Evolutionary conservation across 768 basidiomycete genomes (phyloP).

Genomic region (Polyporus arcularius): DNA sequence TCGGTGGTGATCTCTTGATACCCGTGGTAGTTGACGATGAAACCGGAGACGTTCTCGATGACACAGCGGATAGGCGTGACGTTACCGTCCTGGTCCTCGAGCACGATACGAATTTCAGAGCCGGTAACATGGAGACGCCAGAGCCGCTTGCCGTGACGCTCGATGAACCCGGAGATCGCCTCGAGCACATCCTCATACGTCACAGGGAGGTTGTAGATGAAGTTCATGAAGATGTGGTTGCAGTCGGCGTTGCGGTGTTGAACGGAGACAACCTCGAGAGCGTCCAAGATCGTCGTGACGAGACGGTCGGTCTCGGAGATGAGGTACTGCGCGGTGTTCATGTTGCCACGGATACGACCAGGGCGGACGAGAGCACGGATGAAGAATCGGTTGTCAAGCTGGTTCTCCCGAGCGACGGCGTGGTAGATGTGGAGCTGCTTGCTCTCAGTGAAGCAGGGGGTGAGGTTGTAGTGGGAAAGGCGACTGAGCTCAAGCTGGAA

Average conservation of each 20-base stretch:
- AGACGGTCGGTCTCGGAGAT: constrained; percentile 98
- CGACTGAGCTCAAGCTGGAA: constrained; percentile 98
- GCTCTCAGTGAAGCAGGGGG: constrained; percentile 94
- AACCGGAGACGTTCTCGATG: constrained; percentile 98
- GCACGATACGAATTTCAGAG: constrained; percentile 92
- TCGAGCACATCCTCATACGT: constrained; percentile 96
- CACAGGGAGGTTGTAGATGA: constrained; percentile 94
- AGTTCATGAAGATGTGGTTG: constrained; percentile 99
- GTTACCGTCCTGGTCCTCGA: constrained; percentile 95
- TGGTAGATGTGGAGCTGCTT: constrained; percentile 99
- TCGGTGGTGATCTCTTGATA: constrained; percentile 99
- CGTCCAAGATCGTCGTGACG: constrained; percentile 90
- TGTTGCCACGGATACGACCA: constrained; percentile 86
- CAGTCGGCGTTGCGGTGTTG: constrained; percentile 92
- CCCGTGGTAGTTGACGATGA: constrained; percentile 96
- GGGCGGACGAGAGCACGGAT: constrained; percentile 95
- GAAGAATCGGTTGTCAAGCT: constrained; percentile 98
- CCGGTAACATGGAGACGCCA: constrained; percentile 99
- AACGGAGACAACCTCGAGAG: constrained; percentile 90
- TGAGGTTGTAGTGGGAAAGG: constrained; percentile 94
- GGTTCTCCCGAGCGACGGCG: constrained; percentile 92
- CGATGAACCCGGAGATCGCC: constrained; percentile 98
- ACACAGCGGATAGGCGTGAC: constrained; percentile 95
- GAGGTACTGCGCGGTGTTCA: constrained; percentile 97
- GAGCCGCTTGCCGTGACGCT: constrained; percentile 95